These are phyloP conservation scores for Tephrocybe sp. DNA, from an alignment of 768 basidiomycete genomes.

Conservation along the genomic window DNA sequence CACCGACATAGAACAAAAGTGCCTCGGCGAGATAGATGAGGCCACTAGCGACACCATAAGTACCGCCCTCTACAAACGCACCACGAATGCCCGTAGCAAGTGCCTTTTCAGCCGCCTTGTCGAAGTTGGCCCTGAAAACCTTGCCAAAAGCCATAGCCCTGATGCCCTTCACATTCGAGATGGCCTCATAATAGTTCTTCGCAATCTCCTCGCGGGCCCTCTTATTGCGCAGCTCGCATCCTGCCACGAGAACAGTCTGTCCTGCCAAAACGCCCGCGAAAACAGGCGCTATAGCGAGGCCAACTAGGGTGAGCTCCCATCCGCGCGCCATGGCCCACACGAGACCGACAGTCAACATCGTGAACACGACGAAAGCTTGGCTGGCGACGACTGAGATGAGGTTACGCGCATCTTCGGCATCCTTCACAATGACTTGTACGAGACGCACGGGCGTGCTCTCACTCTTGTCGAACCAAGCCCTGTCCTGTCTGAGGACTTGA, in stretches of 20 bases:
- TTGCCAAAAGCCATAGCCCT: conserved; percentile 82
- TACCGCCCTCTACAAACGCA: conserved; percentile 86
- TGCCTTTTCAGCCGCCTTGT: conserved; percentile 56
- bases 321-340: conserved; percentile 86
- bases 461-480: conserved; percentile 78
- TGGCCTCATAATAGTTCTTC: conserved; percentile 79
- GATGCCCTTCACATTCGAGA: conserved; percentile 83
- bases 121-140: conserved; percentile 69
- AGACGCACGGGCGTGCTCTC: conserved; percentile 58
- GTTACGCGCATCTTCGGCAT: conserved; percentile 82
- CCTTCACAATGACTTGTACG: conserved; percentile 79
- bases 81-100: conserved; percentile 67
- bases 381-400: conserved; percentile 72
- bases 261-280: conserved; percentile 73
- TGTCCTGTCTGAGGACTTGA: conserved; percentile 75
- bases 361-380: conserved; percentile 66
- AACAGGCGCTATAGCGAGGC: conserved; percentile 81
- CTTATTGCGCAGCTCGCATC: conserved; percentile 80
- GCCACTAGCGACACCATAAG: conserved; percentile 75
- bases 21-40: conserved; percentile 91
- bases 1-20: conserved; percentile 87
- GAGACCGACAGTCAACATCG: conserved; percentile 84
- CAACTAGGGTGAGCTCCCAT: conserved; percentile 93
- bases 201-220: conserved; percentile 82
- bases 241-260: conserved; percentile 69